A percentile compares a stretch with the other conserved stretches of the same genome.
phyloP scores from a whole-genome alignment of 2,329 filamentous ascomycete species.

The Epichloe elymi region DNA sequence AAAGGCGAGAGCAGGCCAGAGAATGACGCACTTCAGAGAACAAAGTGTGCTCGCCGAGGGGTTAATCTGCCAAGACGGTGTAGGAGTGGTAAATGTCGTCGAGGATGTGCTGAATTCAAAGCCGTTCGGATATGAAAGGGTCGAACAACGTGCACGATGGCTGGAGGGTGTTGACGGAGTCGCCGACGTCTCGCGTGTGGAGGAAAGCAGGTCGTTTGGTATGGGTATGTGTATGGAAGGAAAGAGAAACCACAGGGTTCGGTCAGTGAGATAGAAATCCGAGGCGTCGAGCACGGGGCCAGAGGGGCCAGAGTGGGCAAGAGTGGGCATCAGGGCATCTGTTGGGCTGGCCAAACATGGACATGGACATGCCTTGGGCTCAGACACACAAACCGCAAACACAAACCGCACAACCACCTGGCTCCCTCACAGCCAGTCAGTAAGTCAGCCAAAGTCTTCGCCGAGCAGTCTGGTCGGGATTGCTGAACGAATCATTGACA shows the following conservation, averaged over 20 bases:
- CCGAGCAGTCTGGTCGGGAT: too few species aligned
- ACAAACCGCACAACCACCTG: neutral
- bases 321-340: neutral
- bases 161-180: neutral
- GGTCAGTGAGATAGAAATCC: constrained; percentile 2
- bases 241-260: constrained; percentile 5
- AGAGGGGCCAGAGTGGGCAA: neutral
- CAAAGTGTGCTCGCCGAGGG: constrained; percentile 5
- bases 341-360: neutral
- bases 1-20: constrained; percentile 8
- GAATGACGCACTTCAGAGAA: constrained; percentile 16
- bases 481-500: too few species aligned
- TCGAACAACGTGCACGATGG: constrained; percentile 2
- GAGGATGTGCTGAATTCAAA: constrained; percentile 1
- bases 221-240: constrained; percentile 6
- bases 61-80: constrained; percentile 9
- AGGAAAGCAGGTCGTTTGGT: constrained; percentile 1
- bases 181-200: neutral
- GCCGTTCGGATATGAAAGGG: neutral
- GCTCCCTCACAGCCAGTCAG: neutral
- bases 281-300: constrained; percentile 1
- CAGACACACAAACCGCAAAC: neutral
- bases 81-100: constrained; percentile 4
- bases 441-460: neutral
- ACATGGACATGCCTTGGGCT: neutral